A percentile compares a stretch with the other conserved stretches of the same genome.
phyloP scores from a whole-genome alignment of 495 filamentous ascomycete genomes.

The Aspergillus saccharolyticus region DNA sequence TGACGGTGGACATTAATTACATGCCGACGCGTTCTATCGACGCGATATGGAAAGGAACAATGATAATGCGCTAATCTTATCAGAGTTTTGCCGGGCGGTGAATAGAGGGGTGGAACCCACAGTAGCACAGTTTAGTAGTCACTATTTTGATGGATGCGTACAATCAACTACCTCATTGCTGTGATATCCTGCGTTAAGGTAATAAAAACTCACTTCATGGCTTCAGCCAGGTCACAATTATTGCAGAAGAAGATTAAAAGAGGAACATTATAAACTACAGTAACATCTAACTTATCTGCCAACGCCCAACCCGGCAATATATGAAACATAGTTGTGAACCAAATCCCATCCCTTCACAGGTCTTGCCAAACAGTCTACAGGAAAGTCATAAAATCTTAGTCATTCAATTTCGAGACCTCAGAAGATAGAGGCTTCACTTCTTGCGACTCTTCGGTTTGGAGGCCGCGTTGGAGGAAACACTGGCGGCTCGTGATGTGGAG shows the following conservation, averaged over 20 bases:
- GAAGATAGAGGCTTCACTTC: conserved; percentile 27
- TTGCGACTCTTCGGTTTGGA: conserved; percentile 48
- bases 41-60: conserved; percentile 1
- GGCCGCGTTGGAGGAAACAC: conserved; percentile 49
- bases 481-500: conserved; percentile 52
- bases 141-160: no score
- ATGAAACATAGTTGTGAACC: conserved; percentile 9
- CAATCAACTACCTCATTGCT: no score
- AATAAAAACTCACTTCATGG: not conserved
- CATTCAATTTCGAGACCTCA: conserved; percentile 2
- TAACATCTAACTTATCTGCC: conserved; percentile 16
- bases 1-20: not conserved
- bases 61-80: conserved; percentile 3
- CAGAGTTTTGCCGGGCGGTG: not conserved
- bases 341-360: conserved; percentile 1
- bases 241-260: no score
- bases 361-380: conserved; percentile 13
- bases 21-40: not conserved
- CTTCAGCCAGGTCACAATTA: not conserved
- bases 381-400: conserved; percentile 14
- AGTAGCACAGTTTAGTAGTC: no score
- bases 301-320: conserved; percentile 16
- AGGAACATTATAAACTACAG: conserved; percentile 6
- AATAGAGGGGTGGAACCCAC: not conserved
- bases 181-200: not conserved